Conservation (phyloP, 2,329 filamentous ascomycete genomes). For the Furcasterigmium furcatum region DNA sequence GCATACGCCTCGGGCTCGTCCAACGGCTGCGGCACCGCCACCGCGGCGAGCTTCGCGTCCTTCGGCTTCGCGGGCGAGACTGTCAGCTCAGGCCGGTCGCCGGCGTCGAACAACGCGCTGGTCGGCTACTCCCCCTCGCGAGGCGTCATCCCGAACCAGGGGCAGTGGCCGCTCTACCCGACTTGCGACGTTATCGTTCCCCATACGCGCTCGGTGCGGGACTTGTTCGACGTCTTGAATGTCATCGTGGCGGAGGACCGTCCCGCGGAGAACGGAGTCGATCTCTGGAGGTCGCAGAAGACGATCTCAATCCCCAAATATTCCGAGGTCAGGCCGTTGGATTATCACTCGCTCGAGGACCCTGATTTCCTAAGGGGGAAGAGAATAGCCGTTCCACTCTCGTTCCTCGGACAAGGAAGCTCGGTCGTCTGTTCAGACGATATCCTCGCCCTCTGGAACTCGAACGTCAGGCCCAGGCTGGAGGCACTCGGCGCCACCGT, state of each 20-base stretch:
- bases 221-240: conserved; percentile 42
- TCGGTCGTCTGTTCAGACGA: neutral
- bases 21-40: conserved; percentile 46
- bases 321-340: conserved; percentile 24
- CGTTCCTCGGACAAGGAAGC: conserved; percentile 40
- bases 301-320: conserved; percentile 34
- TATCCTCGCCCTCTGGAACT: conserved; percentile 19
- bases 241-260: conserved; percentile 37
- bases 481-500: conserved; percentile 37
- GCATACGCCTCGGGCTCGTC: conserved; percentile 53
- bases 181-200: conserved; percentile 51
- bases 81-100: conserved; percentile 47
- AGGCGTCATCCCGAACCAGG: conserved; percentile 42
- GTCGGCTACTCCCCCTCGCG: conserved; percentile 50
- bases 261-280: conserved; percentile 26
- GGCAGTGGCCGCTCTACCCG: conserved; percentile 48
- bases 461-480: conserved; percentile 24
- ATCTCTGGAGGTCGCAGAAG: conserved; percentile 53
- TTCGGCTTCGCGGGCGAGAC: conserved; percentile 51
- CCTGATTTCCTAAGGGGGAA: conserved; percentile 33
- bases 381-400: conserved; percentile 45
- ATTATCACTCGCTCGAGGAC: conserved; percentile 25
- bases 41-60: conserved; percentile 42
- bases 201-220: conserved; percentile 41
- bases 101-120: conserved; percentile 49